Conservation (phyloP, 129 eudicot species). For the Flaveria sonorensis region DNA sequence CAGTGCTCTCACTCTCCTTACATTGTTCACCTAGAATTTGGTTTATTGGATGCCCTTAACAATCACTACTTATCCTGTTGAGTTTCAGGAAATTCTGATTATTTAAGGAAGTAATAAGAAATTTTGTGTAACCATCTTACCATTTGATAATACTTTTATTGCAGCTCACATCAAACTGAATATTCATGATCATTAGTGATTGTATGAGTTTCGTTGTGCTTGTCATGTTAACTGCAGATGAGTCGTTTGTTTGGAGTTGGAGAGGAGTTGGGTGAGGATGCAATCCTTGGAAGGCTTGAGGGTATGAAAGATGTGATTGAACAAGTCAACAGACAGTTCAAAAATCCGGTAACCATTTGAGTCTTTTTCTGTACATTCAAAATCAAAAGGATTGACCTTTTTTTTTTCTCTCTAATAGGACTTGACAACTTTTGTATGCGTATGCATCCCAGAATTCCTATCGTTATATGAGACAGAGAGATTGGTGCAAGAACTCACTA, state of each 20-base stretch:
- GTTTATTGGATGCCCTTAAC: not conserved
- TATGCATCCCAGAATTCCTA: constrained; percentile 98
- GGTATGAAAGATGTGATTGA: constrained; percentile 92
- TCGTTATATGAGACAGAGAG: constrained; percentile 96
- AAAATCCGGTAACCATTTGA: constrained; percentile 71
- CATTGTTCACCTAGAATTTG: not conserved
- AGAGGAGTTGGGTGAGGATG: constrained; percentile 88
- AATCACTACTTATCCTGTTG: not conserved
- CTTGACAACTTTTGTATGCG: constrained; percentile 90
- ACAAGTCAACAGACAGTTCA: constrained; percentile 92
- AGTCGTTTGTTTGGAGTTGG: constrained; percentile 81
- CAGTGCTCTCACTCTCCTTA: not conserved
- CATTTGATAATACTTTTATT: not conserved
- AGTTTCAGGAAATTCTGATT: not conserved
- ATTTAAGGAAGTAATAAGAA: not conserved
- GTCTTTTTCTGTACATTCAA: not conserved
- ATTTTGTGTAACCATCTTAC: not conserved
- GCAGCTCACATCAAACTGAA: not conserved
- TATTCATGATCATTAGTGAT: not conserved
- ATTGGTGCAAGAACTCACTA: constrained; percentile 91
- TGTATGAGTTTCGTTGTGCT: not conserved
- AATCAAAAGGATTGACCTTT: constrained; percentile 9
- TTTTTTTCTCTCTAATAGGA: constrained; percentile 55
- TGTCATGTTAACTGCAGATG: constrained; percentile 64
- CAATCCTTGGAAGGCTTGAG: constrained; percentile 89